Base-by-base conservation (phyloP, 352 stramenopile genomes). In the Ophiocytium majus region DNA sequence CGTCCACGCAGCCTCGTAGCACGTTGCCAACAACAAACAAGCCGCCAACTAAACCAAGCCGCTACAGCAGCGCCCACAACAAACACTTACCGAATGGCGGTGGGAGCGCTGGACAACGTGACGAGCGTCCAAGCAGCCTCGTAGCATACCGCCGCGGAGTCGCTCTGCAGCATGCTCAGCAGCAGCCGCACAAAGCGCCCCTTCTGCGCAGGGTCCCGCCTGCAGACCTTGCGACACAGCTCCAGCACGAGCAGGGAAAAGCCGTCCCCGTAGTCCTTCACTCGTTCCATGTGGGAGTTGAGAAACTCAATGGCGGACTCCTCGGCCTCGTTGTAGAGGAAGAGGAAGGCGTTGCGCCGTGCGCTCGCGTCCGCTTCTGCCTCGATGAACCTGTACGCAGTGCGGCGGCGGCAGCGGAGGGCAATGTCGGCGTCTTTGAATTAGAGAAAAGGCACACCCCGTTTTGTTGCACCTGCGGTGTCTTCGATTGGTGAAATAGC, bases 161-260 rank as follows among this genome's bases (percentile, higher is more conserved):
- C 91, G 86, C 92, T 95, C 75, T 89, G 86, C 1, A 99, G 92
- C 89, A 99, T 92, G 89, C 98, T 93, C 88, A 99, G 98, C 36
- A 99, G 94, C 84, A 97, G 97, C 66, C 96, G 93, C 81, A 99
- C 97, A 90, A 99, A 99, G 50, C 97, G 94, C n/a, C 95, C 93
- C 90, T 99, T 99, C 92, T 99, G 97, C 32, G 93, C 92, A 0
- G 97, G 97, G 90, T 99, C 97, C 50, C 96, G 92, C 36, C 96
- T 95, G 91, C 98, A 99, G 14, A 99, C 83, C 89, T 98, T 98
- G 79, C 97, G 94, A 50, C 96, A 99, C 84, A 99, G 94, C 90
- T 99, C 97, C 14, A 99, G 92, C 36, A 99, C 98, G 33, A 99
- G 93, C n/a, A 99, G 92, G 85, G 96, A 96, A 91, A 99, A 99